Evolutionary conservation across 1,139 yeast genomes (phyloP).

Genomic region (Nakaseomyces delphensis): DNA sequence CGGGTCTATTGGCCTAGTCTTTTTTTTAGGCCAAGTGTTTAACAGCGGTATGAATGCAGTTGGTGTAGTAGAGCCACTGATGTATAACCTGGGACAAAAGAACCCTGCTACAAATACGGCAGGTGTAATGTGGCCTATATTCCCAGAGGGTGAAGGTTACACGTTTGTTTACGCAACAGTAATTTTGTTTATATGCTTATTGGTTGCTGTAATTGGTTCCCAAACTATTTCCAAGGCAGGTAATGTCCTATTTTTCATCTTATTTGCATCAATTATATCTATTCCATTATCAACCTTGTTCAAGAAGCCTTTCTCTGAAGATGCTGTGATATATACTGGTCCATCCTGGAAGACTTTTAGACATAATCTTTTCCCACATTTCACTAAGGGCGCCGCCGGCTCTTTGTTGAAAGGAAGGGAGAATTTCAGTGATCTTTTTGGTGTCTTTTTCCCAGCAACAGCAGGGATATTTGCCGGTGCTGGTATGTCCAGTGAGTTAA

Average conservation of each 20-base stretch:
- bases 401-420: conserved; percentile 59
- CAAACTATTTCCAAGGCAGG: conserved; percentile 80
- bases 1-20: conserved; percentile 71
- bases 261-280: conserved; percentile 67
- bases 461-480: conserved; percentile 99
- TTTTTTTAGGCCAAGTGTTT: conserved; percentile 67
- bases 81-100: conserved; percentile 47
- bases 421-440: conserved; percentile 76
- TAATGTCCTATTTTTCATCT: conserved; percentile 56
- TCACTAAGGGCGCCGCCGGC: conserved; percentile 89
- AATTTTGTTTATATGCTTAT: conserved; percentile 62
- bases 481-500: conserved; percentile 93
- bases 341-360: conserved; percentile 55
- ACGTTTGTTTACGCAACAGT: conserved; percentile 55
- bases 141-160: conserved; percentile 52
- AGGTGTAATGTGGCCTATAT: conserved; percentile 37
- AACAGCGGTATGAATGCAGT: conserved; percentile 73
- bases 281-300: conserved; percentile 71
- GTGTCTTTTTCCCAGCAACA: conserved; percentile 94
- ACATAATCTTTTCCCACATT: conserved; percentile 64
- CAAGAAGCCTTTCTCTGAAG: conserved; percentile 46
- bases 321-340: conserved; percentile 57
- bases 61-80: conserved; percentile 65
- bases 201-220: conserved; percentile 76
- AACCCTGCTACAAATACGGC: conserved; percentile 38